Base-by-base conservation (phyloP, 1,139 yeast species). In the Hansenula anomala region DNA sequence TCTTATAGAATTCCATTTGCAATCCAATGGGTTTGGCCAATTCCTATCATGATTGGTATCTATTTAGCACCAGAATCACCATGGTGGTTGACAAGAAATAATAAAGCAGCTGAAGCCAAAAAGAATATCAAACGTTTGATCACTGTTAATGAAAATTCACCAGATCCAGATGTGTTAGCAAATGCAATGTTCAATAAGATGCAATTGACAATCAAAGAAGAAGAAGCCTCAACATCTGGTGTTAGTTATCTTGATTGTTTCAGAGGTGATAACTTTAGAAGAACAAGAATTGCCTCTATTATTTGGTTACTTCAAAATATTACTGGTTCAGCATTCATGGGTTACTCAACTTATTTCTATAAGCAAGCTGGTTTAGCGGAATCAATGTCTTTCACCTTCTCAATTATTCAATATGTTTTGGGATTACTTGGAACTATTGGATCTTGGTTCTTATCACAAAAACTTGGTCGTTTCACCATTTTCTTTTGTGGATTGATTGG, bases 281-380 rank as follows among this genome's bases (percentile, higher is more conserved):
- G 81, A 64, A 75, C 82, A 2, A 63, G 75, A 50, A 55, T 76
- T 34, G 68, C 79, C 9, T 56, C 72, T 12, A 31, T 69, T 28
- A 61, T 67, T 9, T 75, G 78, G 73, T 49, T 71, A 38, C 60
- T 68, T 39, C 81, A 75, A 52, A 64, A 65, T 39, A 61, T 71
- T 43, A 69, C 78, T 30, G 81, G 81, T 41, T 64, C 76, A 7
- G 59, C 75, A 2, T 64, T 76, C 51, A 72, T 73, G 70, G 53
- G 59, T 19, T 75, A 71, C 34, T 64, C 69, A 11, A 58, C 69
- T 2, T 64, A 62, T 38, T 64, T 63, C 46, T 65, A 59, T 40
- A 47, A 55, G 36, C 63, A 60, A 44, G 66, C 68, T 13, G 70
- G 70, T 18, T 47, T 66, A 27, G 45, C 45, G 26, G 46, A 48